Evolutionary conservation across 2,329 filamentous ascomycete species (phyloP).

Genomic region (Aspergillus calidoustus): DNA sequence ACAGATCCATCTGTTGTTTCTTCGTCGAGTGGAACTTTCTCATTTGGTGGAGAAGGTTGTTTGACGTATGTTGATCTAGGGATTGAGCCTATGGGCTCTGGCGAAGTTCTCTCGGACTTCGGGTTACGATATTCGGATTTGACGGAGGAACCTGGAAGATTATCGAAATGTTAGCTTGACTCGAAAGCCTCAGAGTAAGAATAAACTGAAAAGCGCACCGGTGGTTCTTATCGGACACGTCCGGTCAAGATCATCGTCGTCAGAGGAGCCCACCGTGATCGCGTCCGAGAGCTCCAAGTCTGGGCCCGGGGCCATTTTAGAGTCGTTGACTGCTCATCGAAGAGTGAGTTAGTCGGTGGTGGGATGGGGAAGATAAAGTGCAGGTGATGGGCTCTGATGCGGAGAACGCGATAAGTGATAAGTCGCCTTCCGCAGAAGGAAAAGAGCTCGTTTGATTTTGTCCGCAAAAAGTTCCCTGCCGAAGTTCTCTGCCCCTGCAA

Average conservation of each 20-base stretch:
- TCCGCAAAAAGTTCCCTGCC: slow-evolving; percentile 21
- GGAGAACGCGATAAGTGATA: slow-evolving; percentile 26
- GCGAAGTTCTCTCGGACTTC: slow-evolving; percentile 1
- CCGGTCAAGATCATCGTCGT: slow-evolving; percentile 52
- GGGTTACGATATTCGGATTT: not conserved
- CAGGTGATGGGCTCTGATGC: slow-evolving; percentile 15
- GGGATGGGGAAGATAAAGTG: slow-evolving; percentile 2
- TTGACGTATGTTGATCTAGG: slow-evolving; percentile 1
- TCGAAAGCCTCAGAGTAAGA: not conserved
- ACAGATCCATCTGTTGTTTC: slow-evolving; percentile 28
- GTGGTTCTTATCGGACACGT: slow-evolving; percentile 29
- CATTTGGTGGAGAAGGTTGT: slow-evolving; percentile 19
- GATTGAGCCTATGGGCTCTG: not conserved
- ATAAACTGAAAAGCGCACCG: slow-evolving; percentile 6
- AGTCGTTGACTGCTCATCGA: slow-evolving; percentile 2
- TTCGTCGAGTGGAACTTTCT: slow-evolving; percentile 25
- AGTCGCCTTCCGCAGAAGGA: slow-evolving; percentile 24
- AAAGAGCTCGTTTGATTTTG: slow-evolving; percentile 27
- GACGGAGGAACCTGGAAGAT: slow-evolving; percentile 10
- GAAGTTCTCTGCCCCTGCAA: slow-evolving; percentile 7
- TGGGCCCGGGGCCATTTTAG: slow-evolving; percentile 31
- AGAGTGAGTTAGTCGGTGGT: not conserved
- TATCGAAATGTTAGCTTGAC: slow-evolving; percentile 23
- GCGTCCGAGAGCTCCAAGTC: slow-evolving; percentile 32
- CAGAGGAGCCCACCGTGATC: slow-evolving; percentile 36